Evolutionary conservation across 805 yeast species (phyloP).

Genomic region (Cyberlindnera petersonii): DNA sequence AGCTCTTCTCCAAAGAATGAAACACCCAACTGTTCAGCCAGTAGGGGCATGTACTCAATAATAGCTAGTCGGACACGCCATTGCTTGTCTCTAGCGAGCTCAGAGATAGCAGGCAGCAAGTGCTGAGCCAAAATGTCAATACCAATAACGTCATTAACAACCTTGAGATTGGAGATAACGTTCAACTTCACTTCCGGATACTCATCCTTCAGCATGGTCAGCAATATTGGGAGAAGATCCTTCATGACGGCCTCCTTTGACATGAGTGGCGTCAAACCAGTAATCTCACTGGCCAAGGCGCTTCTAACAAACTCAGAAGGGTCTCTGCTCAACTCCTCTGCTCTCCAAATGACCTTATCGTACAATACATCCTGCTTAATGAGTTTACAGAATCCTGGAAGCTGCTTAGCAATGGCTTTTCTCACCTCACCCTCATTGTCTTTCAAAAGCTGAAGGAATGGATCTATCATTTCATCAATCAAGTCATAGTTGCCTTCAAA

Average conservation of each 20-base stretch:
- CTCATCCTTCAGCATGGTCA: conserved; percentile 94
- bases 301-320: conserved; percentile 91
- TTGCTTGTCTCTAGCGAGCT: conserved; percentile 90
- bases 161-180: conserved; percentile 86
- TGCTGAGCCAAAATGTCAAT: conserved; percentile 82
- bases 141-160: conserved; percentile 92
- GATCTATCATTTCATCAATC: conserved; percentile 45
- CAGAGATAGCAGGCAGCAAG: conserved; percentile 91
- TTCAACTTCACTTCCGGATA: conserved; percentile 94
- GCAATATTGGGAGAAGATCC: conserved; percentile 77
- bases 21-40: conserved; percentile 92
- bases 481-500: conserved; percentile 56
- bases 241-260: conserved; percentile 83
- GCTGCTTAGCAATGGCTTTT: conserved; percentile 88
- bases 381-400: conserved; percentile 67
- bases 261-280: conserved; percentile 80
- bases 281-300: conserved; percentile 83
- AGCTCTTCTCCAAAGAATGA: conserved; percentile 89
- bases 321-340: conserved; percentile 81
- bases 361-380: conserved; percentile 52
- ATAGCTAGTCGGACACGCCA: conserved; percentile 98
- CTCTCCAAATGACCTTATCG: conserved; percentile 73
- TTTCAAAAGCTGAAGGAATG: conserved; percentile 72
- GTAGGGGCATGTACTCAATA: conserved; percentile 90
- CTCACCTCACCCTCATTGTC: conserved; percentile 97